Evolutionary conservation across 441 rosid genomes (phyloP).

Genomic region (Pelargonium cotyledonis): DNA sequence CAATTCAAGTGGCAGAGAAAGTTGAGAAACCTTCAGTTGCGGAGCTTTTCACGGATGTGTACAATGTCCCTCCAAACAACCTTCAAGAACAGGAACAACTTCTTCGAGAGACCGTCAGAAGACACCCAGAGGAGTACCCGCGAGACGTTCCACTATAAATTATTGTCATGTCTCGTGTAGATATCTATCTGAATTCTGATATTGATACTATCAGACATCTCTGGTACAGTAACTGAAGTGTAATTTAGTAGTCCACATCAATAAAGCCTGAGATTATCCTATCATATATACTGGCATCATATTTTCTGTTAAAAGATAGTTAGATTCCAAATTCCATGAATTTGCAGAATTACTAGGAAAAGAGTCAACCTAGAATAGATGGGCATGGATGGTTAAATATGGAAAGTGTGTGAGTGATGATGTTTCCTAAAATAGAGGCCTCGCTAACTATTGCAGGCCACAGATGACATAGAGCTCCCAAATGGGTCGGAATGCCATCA

Average conservation of each 20-base stretch:
- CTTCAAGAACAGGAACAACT: slow-evolving; percentile 54
- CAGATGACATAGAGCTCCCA: slow-evolving; percentile 26
- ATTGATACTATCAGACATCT: no score
- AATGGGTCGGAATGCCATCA: slow-evolving; percentile 33
- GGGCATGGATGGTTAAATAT: no score
- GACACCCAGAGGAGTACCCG: slow-evolving; percentile 46
- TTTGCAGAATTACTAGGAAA: neutral
- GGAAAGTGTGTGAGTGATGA: no score
- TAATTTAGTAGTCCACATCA: neutral
- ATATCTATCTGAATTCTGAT: no score
- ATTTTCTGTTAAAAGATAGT: neutral
- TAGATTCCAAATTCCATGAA: neutral
- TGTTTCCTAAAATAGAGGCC: slow-evolving; percentile 15
- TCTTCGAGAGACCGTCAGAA: slow-evolving; percentile 38
- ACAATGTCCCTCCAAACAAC: slow-evolving; percentile 45
- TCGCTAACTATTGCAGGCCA: slow-evolving; percentile 14
- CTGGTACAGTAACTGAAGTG: neutral
- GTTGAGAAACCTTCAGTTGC: slow-evolving; percentile 43
- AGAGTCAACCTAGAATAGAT: no score
- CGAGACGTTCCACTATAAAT: slow-evolving; percentile 29
- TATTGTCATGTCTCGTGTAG: no score
- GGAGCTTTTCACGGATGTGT: slow-evolving; percentile 57
- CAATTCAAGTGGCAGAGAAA: slow-evolving; percentile 60
- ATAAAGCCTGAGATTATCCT: neutral
- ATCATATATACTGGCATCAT: neutral